Conservation (phyloP, 352 stramenopile genomes). For the Discostella stelligera region DNA sequence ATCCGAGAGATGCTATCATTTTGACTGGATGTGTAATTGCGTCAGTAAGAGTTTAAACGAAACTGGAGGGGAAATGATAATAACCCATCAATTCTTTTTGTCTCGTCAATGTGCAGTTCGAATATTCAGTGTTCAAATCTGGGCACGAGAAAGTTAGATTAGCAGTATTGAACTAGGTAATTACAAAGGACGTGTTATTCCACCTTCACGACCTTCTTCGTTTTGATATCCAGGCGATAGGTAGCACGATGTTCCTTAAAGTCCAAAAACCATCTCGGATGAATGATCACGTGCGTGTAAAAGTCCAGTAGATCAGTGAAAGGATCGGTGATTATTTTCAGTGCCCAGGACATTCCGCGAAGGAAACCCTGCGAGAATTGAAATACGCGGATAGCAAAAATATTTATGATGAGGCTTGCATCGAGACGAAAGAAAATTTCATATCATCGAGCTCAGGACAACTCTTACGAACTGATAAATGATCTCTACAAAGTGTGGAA, state of each 20-base stretch:
- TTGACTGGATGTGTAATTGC: background rate
- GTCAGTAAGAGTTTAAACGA: background rate
- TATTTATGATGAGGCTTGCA: background rate
- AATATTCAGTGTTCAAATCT: background rate
- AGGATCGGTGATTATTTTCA: conserved; percentile 64
- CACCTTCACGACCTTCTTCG: conserved; percentile 50
- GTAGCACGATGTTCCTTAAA: conserved; percentile 54
- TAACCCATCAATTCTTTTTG: background rate
- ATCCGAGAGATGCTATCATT: background rate
- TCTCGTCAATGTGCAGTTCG: background rate
- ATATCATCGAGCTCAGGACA: background rate
- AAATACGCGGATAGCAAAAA: background rate
- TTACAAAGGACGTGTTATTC: conserved; percentile 21
- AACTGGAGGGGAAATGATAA: background rate
- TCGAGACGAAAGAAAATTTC: background rate
- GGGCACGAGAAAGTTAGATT: background rate
- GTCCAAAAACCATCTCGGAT: conserved; percentile 57
- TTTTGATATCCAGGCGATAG: conserved; percentile 52
- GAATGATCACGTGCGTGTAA: conserved; percentile 51
- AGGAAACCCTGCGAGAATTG: conserved; percentile 21
- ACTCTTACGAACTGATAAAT: conserved; percentile 42
- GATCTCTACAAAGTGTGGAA: conserved; percentile 58
- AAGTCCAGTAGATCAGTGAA: conserved; percentile 63
- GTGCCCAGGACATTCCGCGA: conserved; percentile 47
- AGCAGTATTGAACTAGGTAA: background rate